Evolutionary conservation across 2,329 filamentous ascomycete genomes (phyloP).

Genomic region (Venturia oleaginea): DNA sequence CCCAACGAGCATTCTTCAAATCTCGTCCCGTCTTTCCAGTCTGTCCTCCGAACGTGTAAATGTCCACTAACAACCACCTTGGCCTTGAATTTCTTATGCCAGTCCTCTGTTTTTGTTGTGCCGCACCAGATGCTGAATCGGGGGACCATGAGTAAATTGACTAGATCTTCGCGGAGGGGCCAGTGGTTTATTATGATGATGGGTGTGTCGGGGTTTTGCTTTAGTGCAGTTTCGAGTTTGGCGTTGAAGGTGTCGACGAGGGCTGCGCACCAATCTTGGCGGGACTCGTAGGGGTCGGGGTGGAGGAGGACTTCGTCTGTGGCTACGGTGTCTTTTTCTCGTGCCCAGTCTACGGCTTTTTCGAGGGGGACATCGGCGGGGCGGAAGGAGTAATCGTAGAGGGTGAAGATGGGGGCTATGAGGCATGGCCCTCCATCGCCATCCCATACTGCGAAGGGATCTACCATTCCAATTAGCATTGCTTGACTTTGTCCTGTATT

Average conservation of each 20-base stretch:
- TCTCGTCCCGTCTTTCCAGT: slow-evolving; percentile 36
- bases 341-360: slow-evolving; percentile 38
- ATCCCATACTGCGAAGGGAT: slow-evolving; percentile 46
- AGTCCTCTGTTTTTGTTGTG: slow-evolving; percentile 38
- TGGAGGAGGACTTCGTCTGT: slow-evolving; percentile 39
- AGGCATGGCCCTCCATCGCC: slow-evolving; percentile 41
- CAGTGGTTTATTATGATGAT: slow-evolving; percentile 39
- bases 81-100: slow-evolving; percentile 37
- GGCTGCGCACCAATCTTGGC: slow-evolving; percentile 37
- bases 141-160: slow-evolving; percentile 34
- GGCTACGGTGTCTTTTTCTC: slow-evolving; percentile 36
- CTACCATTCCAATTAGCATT: slow-evolving; percentile 27
- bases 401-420: slow-evolving; percentile 48
- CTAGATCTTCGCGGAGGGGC: slow-evolving; percentile 36
- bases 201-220: slow-evolving; percentile 24
- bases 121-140: slow-evolving; percentile 40
- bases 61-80: slow-evolving; percentile 40
- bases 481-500: not conserved
- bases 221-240: slow-evolving; percentile 29
- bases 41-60: slow-evolving; percentile 37
- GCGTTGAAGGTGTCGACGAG: slow-evolving; percentile 32
- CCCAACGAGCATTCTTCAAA: slow-evolving; percentile 40
- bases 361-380: slow-evolving; percentile 41
- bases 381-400: slow-evolving; percentile 52
- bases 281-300: slow-evolving; percentile 35